Base-by-base conservation (phyloP, 2,329 filamentous ascomycete genomes). In the Trichoderma guizhouense region DNA sequence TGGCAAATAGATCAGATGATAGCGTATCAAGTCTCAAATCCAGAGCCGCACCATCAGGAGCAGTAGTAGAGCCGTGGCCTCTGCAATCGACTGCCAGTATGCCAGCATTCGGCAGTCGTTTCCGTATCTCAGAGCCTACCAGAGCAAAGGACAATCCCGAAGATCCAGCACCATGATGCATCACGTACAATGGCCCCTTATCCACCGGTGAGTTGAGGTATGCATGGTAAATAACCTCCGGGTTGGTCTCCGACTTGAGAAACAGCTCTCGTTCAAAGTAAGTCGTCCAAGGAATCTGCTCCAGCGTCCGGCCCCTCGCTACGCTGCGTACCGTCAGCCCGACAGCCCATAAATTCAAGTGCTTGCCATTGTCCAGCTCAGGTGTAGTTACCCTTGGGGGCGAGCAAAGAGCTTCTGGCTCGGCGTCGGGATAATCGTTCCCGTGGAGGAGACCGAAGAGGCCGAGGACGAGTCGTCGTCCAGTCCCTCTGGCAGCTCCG, bases 81-180 rank as follows among this genome's bases (percentile, higher is more conserved):
- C 96, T 89, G 61, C 94, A 95, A 80, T 98, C 95, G 12, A 95
- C 80, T 4, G 94, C 93, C 24, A 99, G 86, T 53, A 98, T 88
- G 1, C 96, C 97, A 3, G 95, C 93, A 7, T 89, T 86, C 0
- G 96, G 93, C 55, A 97, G 85, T 7, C 89, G 86, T 79, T 92
- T 93, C 68, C 91, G 88, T 73, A 98, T 90, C 79, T 97, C 92
- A 58, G 89, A 86, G 3, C 91, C 90, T 73, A 97, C 90, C 5
- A 93, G 86, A 6, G 95, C 95, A 82, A 98, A 99, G 3, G 94
- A 97, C 72, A 98, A 88, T 7, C 93, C 97, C 0, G 95, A 97
- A 5, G 95, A 97, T 18, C 96, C 96, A 53, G 93, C 96, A 51
- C 96, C 96, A 82, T 99, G 96, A 79, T 99, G 96, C 82, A 93